Evolutionary conservation across 2,329 filamentous ascomycete genomes (phyloP), one percentile per base, ranked within the genome.

Genomic region (Parastagonospora avenae): DNA sequence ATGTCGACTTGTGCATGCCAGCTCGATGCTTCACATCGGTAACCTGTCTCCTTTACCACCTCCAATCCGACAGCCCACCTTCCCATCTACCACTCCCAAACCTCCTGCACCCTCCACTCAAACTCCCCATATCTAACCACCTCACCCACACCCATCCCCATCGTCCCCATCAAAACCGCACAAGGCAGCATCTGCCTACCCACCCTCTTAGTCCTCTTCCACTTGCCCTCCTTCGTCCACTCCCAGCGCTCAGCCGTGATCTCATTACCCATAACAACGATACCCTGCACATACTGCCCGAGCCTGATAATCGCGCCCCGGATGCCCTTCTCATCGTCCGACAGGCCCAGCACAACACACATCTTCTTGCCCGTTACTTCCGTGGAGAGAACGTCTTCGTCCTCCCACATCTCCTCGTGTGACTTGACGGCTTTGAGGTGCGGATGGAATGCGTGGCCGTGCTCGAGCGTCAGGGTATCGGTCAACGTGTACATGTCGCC

Each of bases 331-430:
- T 70, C 64, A 8, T 77, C 70, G 16, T 50, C 41, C n/a, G 48
- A 9, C 77, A 63, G 52, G 68, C 63, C 63, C 33, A 83, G 61
- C 29, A 85, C 80, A 4, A 63, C 50, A 57, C 72, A 67, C 3
- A 54, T 47, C 24, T 61, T 72, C 9, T 16, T 56, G 2, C 47
- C 53, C 7, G 9, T 14, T 8, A 29, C 9, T 8, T 40, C 60
- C 1, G 65, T 39, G 2, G 10, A 11, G 1, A 64, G 2, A 71
- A 77, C 63, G 2, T 71, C 61, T 2, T 76, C 68, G 36, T 85
- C 82, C 1, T 74, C 68, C 87, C 87, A 90, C 2, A 88, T 66
- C 69, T 91, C 88, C 66, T 90, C 86, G 58, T 92, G 91, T 1
- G 73, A 45, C 8, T 79, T 79, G 33, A 78, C 67, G 1, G 62